These are phyloP conservation scores for Triticum urartu DNA, from an alignment of 176 grass and related monocot genomes.

Conservation along the genomic window DNA sequence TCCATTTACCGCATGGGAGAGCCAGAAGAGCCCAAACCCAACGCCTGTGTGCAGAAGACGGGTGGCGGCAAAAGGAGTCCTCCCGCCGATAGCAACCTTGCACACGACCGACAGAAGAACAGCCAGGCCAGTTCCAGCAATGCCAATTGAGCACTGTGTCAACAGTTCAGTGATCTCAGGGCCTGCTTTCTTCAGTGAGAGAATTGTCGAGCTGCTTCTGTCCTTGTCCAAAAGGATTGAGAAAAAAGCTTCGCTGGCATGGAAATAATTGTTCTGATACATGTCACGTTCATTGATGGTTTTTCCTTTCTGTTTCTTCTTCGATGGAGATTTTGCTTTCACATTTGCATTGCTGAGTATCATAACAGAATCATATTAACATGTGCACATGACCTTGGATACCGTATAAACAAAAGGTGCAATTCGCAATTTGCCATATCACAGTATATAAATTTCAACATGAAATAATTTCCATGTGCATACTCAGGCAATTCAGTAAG, in stretches of 20 bases:
- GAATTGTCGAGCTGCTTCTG: conserved; percentile 23
- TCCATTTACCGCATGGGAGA: conserved; percentile 69
- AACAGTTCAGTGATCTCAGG: conserved; percentile 69
- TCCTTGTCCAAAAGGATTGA: conserved; percentile 78
- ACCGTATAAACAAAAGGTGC: neutral
- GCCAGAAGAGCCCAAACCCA: conserved; percentile 87
- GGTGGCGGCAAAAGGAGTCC: conserved; percentile 49
- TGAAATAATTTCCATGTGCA: neutral
- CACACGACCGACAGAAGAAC: conserved; percentile 78
- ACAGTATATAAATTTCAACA: neutral
- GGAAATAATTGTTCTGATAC: conserved; percentile 65
- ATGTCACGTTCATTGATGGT: conserved; percentile 56
- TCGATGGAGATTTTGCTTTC: conserved; percentile 54
- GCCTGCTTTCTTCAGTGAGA: conserved; percentile 69
- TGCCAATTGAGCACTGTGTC: conserved; percentile 74
- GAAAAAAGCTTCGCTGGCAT: conserved; percentile 74
- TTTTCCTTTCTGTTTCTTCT: conserved; percentile 80
- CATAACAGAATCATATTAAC: neutral
- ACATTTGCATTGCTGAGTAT: conserved; percentile 32
- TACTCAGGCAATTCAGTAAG: neutral
- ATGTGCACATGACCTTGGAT: neutral
- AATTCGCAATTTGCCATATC: neutral
- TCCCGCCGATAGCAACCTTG: conserved; percentile 51
- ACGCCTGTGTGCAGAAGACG: conserved; percentile 69
- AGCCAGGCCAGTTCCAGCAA: conserved; percentile 88